Evolutionary conservation across 2,329 filamentous ascomycete genomes (phyloP).

Genomic region (Stachybotrys chlorohalonatus): DNA sequence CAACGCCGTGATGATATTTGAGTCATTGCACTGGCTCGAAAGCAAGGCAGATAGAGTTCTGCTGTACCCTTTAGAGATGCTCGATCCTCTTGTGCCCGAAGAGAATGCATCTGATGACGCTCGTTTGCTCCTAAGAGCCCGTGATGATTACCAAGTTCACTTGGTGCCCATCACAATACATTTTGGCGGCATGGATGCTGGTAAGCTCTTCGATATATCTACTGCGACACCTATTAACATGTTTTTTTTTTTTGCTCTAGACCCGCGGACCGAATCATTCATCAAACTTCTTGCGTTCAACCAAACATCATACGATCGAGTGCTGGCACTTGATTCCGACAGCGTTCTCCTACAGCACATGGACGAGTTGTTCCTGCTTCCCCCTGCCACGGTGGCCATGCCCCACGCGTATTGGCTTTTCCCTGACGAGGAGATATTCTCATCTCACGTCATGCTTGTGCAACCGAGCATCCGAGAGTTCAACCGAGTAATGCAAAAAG

Average conservation of each 20-base stretch:
- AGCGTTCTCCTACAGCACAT: conserved; percentile 49
- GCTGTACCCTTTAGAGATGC: conserved; percentile 34
- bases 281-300: conserved; percentile 62
- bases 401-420: conserved; percentile 61
- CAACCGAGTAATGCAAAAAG: conserved; percentile 14
- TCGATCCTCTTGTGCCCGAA: conserved; percentile 17
- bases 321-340: conserved; percentile 50
- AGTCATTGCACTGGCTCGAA: conserved; percentile 27
- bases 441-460: conserved; percentile 53
- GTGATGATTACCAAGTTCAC: conserved; percentile 34
- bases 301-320: conserved; percentile 47
- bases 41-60: conserved; percentile 35
- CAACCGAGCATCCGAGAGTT: conserved; percentile 47
- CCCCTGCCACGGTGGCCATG: conserved; percentile 51
- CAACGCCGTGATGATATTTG: conserved; percentile 42
- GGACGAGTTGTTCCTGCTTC: conserved; percentile 62
- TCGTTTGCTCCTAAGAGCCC: conserved; percentile 29
- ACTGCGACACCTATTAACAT: background rate
- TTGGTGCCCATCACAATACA: conserved; percentile 32
- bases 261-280: conserved; percentile 53
- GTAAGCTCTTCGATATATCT: conserved; percentile 14
- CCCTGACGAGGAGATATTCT: conserved; percentile 42
- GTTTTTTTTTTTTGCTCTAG: conserved; percentile 6
- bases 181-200: conserved; percentile 20
- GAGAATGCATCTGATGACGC: conserved; percentile 16